Base-by-base conservation (phyloP, 2,329 filamentous ascomycete genomes). In the Neofusicoccum parvum region DNA sequence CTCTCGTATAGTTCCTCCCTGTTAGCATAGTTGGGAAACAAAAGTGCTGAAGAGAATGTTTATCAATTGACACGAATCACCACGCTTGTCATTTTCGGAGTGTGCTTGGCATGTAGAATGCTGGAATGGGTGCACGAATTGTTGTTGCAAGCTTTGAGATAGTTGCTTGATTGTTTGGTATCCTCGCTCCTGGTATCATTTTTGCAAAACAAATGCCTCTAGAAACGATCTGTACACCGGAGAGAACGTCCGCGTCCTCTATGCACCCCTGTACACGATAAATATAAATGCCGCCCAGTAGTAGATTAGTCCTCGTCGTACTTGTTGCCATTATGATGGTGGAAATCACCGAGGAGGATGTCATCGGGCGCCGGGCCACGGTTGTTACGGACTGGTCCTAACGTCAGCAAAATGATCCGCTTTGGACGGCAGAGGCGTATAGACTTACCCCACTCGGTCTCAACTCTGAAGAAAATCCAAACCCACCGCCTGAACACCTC, bases 401-500 rank as follows among this genome's bases (percentile, higher is more conserved):
- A 60, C 12, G 62, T 72, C 62, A 73, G 69, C 23, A 20, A 46
- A n/a, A 37, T 12, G 14, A 6, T n/a, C 14, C 6, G 12, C 27
- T 15, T 5, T 6, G 5, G 23, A 37, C 20, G 17, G 34, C 32
- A 48, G 39, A 51, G 43, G 36, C 23, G 20, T 4, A 27, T 15
- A 11, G 20, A 79, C 79, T 88, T 82, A 78, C 92, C 86, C 91
- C 91, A 97, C 81, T 99, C 95, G 23, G 92, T 94, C 82, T 99
- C 95, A 46, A 96, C 89, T 10, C 95, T 87, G 79, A 98, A 92
- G 79, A 97, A 98, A 65, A 97, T 92, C 95, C 95, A 99, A 67
- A 98, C 86, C 93, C 94, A 98, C 65, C 95, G 86, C 54, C 95
- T 86, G 51, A 92, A 84, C 17, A 98, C 91, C 80, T 99, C 95